Evolutionary conservation across 108 stramenopile species (phyloP).

Genomic region (Nannochloropsis salina): DNA sequence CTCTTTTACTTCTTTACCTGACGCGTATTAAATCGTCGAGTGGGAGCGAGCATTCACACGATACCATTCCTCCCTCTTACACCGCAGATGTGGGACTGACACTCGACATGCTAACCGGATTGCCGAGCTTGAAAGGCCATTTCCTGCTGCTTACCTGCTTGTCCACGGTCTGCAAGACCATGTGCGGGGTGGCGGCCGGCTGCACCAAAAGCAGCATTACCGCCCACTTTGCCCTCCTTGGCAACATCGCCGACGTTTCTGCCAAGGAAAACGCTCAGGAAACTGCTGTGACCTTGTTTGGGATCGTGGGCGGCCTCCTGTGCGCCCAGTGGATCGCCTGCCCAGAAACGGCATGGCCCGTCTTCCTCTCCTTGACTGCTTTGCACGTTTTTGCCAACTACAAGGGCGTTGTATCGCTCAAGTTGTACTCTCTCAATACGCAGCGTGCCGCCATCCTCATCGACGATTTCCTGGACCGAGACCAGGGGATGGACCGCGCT

Average conservation of each 20-base stretch:
- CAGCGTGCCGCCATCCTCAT: constrained; percentile 39
- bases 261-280: constrained; percentile 94
- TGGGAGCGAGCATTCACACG: no score
- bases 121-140: constrained; percentile 46
- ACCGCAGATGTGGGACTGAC: constrained; percentile 65
- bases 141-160: constrained; percentile 62
- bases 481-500: constrained; percentile 24
- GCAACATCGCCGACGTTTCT: constrained; percentile 82
- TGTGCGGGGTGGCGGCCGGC: constrained; percentile 58
- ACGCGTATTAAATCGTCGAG: no score
- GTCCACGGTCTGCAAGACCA: constrained; percentile 79
- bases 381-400: constrained; percentile 89
- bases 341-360: constrained; percentile 55
- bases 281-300: constrained; percentile 80
- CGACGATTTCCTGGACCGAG: constrained; percentile 25
- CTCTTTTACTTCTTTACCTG: no score
- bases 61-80: not conserved
- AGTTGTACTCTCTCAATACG: constrained; percentile 68
- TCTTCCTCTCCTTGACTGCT: constrained; percentile 69
- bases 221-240: constrained; percentile 69
- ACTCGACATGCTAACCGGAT: constrained; percentile 71
- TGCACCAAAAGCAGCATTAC: constrained; percentile 75
- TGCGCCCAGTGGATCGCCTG: constrained; percentile 18
- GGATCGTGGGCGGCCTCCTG: constrained; percentile 70
- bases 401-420: constrained; percentile 66